Evolutionary conservation across 371 early-diverging fungal genomes (phyloP).

Genomic region (Gilbertella persicaria): DNA sequence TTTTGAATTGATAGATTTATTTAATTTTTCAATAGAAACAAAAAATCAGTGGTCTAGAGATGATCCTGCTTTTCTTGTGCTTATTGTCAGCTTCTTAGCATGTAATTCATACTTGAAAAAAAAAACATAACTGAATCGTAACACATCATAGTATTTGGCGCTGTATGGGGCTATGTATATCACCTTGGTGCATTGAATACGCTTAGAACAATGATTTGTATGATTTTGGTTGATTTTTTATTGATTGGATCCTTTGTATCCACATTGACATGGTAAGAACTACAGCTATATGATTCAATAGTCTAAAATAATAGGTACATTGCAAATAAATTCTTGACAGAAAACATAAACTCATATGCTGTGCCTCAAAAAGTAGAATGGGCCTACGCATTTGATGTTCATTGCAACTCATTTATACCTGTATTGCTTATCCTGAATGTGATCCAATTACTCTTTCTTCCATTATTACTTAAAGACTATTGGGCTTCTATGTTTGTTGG

Average conservation of each 20-base stretch:
- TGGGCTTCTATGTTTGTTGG: conserved; percentile 83
- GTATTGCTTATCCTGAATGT: conserved; percentile 81
- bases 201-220: conserved; percentile 65
- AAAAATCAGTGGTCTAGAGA: conserved; percentile 96
- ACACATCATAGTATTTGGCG: conserved; percentile 57
- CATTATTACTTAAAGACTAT: conserved; percentile 65
- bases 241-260: conserved; percentile 69
- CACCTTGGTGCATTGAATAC: conserved; percentile 59
- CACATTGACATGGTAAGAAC: conserved; percentile 65
- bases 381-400: conserved; percentile 93
- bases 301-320: conserved; percentile 55
- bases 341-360: conserved; percentile 72
- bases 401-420: conserved; percentile 91
- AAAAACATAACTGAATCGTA: no score
- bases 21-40: conserved; percentile 64
- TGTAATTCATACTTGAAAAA: conserved; percentile 47
- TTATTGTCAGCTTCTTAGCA: conserved; percentile 60
- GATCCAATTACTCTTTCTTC: conserved; percentile 88
- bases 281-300: background rate
- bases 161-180: conserved; percentile 78
- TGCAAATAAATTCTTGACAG: conserved; percentile 79
- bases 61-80: conserved; percentile 88
- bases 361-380: conserved; percentile 90
- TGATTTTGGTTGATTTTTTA: conserved; percentile 78
- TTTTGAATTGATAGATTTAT: background rate